Conservation (phyloP, 495 filamentous ascomycete genomes). For the Cercophora samala region DNA sequence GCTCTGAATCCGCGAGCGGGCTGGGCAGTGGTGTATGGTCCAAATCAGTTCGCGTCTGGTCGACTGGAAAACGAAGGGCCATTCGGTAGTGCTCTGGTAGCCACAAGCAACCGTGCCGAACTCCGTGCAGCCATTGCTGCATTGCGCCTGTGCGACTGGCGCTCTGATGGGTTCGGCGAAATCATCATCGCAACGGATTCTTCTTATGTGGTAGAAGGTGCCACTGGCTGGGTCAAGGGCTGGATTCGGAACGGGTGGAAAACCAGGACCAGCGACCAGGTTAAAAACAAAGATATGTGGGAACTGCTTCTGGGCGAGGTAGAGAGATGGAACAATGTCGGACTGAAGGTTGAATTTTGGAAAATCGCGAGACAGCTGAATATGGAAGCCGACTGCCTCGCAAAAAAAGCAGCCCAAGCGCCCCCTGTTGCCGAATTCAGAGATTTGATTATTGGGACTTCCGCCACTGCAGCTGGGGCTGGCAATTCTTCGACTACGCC, state of each 20-base stretch:
- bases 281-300: slow-evolving; percentile 45
- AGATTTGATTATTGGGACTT: background rate
- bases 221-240: slow-evolving; percentile 27
- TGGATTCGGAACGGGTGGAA: slow-evolving; percentile 36
- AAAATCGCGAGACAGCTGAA: slow-evolving; percentile 34
- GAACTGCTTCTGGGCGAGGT: slow-evolving; percentile 23
- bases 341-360: slow-evolving; percentile 39
- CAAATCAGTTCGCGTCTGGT: slow-evolving; percentile 26
- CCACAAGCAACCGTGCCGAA: slow-evolving; percentile 43
- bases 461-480: background rate
- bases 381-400: slow-evolving; percentile 26
- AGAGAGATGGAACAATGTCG: slow-evolving; percentile 19
- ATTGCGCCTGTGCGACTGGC: slow-evolving; percentile 30
- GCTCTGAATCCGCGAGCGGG: slow-evolving; percentile 16
- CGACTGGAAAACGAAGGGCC: slow-evolving; percentile 21
- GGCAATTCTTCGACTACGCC: background rate
- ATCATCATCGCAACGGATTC: slow-evolving; percentile 43
- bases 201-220: slow-evolving; percentile 36
- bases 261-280: slow-evolving; percentile 18
- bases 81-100: slow-evolving; percentile 7
- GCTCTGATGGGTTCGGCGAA: slow-evolving; percentile 26
- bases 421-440: background rate
- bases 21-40: slow-evolving; percentile 24
- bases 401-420: slow-evolving; percentile 16
- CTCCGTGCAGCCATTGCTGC: slow-evolving; percentile 44